Conservation (phyloP, 164 flowering plant species). For the Tetrastigma voinierianum region DNA sequence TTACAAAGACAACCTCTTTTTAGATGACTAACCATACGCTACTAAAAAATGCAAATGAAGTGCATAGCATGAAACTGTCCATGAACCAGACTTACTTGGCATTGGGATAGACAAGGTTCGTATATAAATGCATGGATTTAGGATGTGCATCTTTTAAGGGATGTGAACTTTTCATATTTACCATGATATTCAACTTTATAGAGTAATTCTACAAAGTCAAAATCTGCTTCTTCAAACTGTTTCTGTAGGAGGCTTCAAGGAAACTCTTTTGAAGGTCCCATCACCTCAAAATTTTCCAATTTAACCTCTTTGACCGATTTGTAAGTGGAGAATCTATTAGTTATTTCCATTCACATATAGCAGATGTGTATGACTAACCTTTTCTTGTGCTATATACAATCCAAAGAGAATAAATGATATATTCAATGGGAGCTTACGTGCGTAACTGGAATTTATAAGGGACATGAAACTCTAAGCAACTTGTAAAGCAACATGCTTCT, state of each 20-base stretch:
- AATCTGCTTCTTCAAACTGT: background rate
- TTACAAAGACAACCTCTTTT: too few relatives aligned
- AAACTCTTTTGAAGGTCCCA: constrained; percentile 68
- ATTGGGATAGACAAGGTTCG: too few relatives aligned
- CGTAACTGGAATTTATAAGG: constrained; percentile 48
- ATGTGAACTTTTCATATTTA: too few relatives aligned
- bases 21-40: too few relatives aligned
- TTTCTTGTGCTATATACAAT: background rate
- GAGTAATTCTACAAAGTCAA: too few relatives aligned
- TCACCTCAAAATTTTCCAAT: constrained; percentile 61
- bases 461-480: constrained; percentile 45
- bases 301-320: constrained; percentile 53
- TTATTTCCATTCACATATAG: background rate
- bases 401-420: constrained; percentile 73
- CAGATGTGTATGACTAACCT: constrained; percentile 7
- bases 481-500: constrained; percentile 37
- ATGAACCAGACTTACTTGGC: too few relatives aligned
- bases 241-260: constrained; percentile 63
- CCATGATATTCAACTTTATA: too few relatives aligned
- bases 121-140: too few relatives aligned
- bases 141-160: too few relatives aligned
- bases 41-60: too few relatives aligned
- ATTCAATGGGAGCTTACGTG: constrained; percentile 59
- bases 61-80: too few relatives aligned
- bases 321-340: constrained; percentile 37